These are phyloP conservation scores for Millerago galiae DNA, from an alignment of 805 yeast species.

Conservation along the genomic window DNA sequence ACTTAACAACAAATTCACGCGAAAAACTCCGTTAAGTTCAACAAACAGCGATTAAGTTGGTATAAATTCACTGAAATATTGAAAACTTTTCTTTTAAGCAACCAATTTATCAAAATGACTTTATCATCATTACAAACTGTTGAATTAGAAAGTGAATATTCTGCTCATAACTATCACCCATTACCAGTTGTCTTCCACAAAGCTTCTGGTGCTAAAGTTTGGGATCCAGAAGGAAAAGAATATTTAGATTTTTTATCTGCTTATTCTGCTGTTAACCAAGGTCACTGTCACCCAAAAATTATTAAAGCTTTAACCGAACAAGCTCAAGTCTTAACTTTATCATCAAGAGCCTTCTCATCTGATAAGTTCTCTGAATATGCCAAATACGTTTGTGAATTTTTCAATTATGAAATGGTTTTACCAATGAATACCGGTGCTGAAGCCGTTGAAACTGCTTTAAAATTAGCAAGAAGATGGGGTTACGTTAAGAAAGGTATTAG, in stretches of 20 bases:
- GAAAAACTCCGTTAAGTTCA: slow-evolving; percentile 3
- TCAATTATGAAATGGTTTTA: slow-evolving; percentile 84
- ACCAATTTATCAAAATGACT: too few relatives aligned
- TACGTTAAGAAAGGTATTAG: slow-evolving; percentile 81
- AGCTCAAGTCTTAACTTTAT: slow-evolving; percentile 75
- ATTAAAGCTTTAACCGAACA: slow-evolving; percentile 80
- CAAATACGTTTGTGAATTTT: slow-evolving; percentile 80
- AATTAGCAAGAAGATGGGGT: slow-evolving; percentile 97
- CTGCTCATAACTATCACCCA: slow-evolving; percentile 97
- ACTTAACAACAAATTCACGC: slow-evolving; percentile 15
- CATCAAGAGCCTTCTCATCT: slow-evolving; percentile 89
- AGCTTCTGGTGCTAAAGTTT: slow-evolving; percentile 87
- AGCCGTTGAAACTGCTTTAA: slow-evolving; percentile 93
- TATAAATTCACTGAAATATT: slow-evolving; percentile 1
- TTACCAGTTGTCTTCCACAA: slow-evolving; percentile 87
- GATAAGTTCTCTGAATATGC: slow-evolving; percentile 85
- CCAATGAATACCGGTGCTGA: slow-evolving; percentile 99
- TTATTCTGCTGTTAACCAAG: slow-evolving; percentile 96
- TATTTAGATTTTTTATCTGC: slow-evolving; percentile 91
- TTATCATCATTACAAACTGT: slow-evolving; percentile 56
- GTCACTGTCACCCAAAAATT: slow-evolving; percentile 95
- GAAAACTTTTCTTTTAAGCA: background rate
- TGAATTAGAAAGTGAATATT: slow-evolving; percentile 67
- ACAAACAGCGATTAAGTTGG: slow-evolving; percentile 2
- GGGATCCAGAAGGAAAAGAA: slow-evolving; percentile 97